Conservation (phyloP, 2,329 filamentous ascomycete genomes). For the Neoscytalidium dimidiatum region DNA sequence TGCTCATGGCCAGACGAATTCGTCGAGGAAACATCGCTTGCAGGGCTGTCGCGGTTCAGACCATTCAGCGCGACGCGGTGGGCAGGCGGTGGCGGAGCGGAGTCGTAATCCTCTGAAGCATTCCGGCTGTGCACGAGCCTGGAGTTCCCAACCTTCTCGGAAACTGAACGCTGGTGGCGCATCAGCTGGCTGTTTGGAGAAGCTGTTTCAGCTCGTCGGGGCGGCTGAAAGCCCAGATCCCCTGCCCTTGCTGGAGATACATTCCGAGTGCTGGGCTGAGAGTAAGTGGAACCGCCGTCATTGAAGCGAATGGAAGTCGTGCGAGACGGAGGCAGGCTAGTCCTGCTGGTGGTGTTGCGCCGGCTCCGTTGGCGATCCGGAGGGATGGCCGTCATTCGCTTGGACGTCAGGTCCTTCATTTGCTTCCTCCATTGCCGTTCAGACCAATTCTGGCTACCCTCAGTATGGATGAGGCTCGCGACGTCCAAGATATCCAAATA, state of each 20-base stretch:
- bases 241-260: constrained; percentile 41
- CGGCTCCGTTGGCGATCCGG: constrained; percentile 24
- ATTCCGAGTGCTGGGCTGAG: constrained; percentile 47
- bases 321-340: constrained; percentile 38
- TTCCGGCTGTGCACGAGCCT: constrained; percentile 8
- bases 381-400: constrained; percentile 62
- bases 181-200: constrained; percentile 33
- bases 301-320: constrained; percentile 44
- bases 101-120: constrained; percentile 38
- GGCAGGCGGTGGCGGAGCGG: constrained; percentile 44
- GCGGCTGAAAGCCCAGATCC: constrained; percentile 30
- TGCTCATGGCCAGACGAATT: constrained; percentile 20
- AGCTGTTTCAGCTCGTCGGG: constrained; percentile 47
- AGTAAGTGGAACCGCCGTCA: constrained; percentile 43
- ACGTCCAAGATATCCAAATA: constrained; percentile 91
- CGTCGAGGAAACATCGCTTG: constrained; percentile 24
- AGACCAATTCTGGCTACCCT: constrained; percentile 75
- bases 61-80: constrained; percentile 34
- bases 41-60: constrained; percentile 26
- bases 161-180: constrained; percentile 52
- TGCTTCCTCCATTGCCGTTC: constrained; percentile 89
- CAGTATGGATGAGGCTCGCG: constrained; percentile 72
- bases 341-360: constrained; percentile 47
- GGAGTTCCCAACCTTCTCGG: constrained; percentile 34
- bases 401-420: constrained; percentile 83